Percentiles rank a stretch among this genome's conserved stretches.
phyloP scores from a whole-genome alignment of 345 rosid species.

The Cardamine chenopodiifolia region DNA sequence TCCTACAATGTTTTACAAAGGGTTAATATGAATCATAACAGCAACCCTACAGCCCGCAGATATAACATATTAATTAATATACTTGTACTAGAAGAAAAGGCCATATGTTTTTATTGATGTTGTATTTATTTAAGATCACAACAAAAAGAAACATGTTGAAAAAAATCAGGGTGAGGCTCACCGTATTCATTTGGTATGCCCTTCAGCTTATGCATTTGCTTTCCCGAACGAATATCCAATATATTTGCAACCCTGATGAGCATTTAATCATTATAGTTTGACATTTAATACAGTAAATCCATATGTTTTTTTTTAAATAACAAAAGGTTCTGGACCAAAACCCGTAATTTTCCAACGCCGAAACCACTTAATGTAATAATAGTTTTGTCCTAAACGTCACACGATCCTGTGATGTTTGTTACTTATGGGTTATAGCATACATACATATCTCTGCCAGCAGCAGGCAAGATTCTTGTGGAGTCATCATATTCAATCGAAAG shows the following conservation, averaged over 20 bases:
- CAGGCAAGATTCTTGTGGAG: slow-evolving; percentile 91
- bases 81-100: not conserved
- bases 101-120: not conserved
- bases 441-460: slow-evolving; percentile 98
- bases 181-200: slow-evolving; percentile 99
- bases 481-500: slow-evolving; percentile 97
- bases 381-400: no score
- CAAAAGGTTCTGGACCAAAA: no score
- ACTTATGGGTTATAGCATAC: slow-evolving; percentile 36
- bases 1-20: not conserved
- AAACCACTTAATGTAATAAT: no score
- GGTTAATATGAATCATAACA: not conserved
- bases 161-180: slow-evolving; percentile 48
- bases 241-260: slow-evolving; percentile 80
- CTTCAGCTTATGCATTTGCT: slow-evolving; percentile 92
- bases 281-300: slow-evolving; percentile 3
- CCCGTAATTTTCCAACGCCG: no score
- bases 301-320: no score
- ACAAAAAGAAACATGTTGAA: slow-evolving; percentile 9
- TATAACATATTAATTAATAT: not conserved
- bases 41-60: not conserved
- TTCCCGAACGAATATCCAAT: slow-evolving; percentile 98
- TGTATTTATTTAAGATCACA: not conserved
- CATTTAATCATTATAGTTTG: slow-evolving; percentile 33
- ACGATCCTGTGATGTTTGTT: no score